Evolutionary conservation across 345 rosid genomes (phyloP).

Genomic region (Eucalyptus fibrosa): DNA sequence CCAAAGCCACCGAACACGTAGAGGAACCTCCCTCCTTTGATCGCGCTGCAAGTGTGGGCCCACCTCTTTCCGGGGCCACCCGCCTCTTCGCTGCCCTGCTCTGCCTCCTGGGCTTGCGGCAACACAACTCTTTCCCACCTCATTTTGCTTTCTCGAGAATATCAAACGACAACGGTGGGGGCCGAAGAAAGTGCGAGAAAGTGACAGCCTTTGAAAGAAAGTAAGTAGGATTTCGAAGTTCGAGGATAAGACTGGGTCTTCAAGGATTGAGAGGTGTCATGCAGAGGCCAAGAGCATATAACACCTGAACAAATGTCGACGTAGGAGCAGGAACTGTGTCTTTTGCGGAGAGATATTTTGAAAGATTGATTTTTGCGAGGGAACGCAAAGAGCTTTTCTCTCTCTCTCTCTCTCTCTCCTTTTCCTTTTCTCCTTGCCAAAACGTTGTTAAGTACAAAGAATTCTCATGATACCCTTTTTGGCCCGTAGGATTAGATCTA

Average conservation of each 20-base stretch:
- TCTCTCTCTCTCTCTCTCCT: neutral
- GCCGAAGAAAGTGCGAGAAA: neutral
- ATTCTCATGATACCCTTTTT: neutral
- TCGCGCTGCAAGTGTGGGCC: slow-evolving; percentile 27
- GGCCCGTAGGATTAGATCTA: neutral
- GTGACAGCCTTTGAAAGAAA: neutral
- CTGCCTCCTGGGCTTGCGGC: slow-evolving; percentile 14
- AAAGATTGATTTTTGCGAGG: neutral
- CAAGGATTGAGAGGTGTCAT: neutral
- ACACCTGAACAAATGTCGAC: neutral
- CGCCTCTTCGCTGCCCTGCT: neutral
- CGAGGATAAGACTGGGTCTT: neutral
- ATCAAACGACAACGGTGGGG: neutral
- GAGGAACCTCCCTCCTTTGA: slow-evolving; percentile 76
- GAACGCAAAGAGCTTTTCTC: neutral
- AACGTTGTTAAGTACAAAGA: neutral
- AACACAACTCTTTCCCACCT: slow-evolving; percentile 54
- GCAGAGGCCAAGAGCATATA: neutral
- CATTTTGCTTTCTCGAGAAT: slow-evolving; percentile 10
- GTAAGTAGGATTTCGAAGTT: neutral
- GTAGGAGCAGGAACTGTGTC: neutral
- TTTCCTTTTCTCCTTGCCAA: neutral
- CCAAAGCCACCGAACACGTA: slow-evolving; percentile 93
- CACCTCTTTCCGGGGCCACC: slow-evolving; percentile 66
- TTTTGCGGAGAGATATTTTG: neutral